Evolutionary conservation across 768 basidiomycete genomes (phyloP).

Genomic region (Hericium erinaceus): DNA sequence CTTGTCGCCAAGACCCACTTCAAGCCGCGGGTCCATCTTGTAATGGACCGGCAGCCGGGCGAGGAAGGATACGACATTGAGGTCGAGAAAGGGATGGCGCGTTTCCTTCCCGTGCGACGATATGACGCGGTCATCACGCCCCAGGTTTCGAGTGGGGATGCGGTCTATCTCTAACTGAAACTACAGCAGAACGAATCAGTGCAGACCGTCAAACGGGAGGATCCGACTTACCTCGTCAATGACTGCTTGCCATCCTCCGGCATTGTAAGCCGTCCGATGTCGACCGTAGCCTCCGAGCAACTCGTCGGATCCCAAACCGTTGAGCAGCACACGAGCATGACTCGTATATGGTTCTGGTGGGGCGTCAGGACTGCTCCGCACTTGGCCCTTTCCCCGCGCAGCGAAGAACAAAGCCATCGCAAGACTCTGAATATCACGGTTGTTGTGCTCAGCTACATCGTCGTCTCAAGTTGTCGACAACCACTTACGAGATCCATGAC

Average conservation of each 20-base stretch:
- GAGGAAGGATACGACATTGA: constrained; percentile 68
- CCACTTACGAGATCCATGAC: constrained; percentile 83
- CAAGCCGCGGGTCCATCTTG: constrained; percentile 72
- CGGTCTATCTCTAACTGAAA: constrained; percentile 85
- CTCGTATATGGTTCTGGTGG: constrained; percentile 51
- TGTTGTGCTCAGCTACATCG: too few species aligned
- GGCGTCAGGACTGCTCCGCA: constrained; percentile 29
- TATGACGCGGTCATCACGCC: constrained; percentile 89
- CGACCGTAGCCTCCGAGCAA: constrained; percentile 89
- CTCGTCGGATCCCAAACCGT: constrained; percentile 92
- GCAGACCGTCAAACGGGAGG: background rate
- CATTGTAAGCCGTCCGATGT: constrained; percentile 67
- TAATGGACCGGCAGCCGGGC: constrained; percentile 69
- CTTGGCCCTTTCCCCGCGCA: constrained; percentile 63
- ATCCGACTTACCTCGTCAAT: constrained; percentile 59
- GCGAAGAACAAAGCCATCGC: constrained; percentile 92
- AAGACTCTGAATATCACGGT: constrained; percentile 54
- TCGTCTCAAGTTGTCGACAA: too few species aligned
- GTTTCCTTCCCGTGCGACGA: constrained; percentile 90
- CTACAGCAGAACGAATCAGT: constrained; percentile 29
- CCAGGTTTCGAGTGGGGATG: constrained; percentile 83
- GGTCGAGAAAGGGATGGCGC: constrained; percentile 83
- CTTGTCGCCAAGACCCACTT: constrained; percentile 85
- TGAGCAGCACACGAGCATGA: constrained; percentile 73
- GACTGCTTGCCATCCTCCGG: constrained; percentile 64